Evolutionary conservation across 2,329 filamentous ascomycete species (phyloP).

Genomic region (Aureobasidium lini): DNA sequence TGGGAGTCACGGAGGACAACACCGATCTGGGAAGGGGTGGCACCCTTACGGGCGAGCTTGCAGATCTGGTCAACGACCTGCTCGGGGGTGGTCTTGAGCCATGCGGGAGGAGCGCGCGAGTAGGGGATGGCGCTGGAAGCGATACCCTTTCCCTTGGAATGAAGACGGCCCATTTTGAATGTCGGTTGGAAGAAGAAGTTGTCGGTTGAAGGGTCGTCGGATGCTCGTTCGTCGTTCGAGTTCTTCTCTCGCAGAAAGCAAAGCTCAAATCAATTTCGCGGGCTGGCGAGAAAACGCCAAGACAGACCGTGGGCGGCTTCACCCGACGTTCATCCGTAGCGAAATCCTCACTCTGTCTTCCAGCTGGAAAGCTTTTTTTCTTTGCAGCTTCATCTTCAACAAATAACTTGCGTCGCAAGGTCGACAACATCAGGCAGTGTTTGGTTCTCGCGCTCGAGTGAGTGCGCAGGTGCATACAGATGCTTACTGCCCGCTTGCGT

Average conservation of each 20-base stretch:
- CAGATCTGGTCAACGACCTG: slow-evolving; percentile 99
- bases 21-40: slow-evolving; percentile 97
- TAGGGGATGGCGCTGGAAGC: slow-evolving; percentile 92
- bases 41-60: slow-evolving; percentile 98
- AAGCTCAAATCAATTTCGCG: neutral
- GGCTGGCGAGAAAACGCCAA: neutral
- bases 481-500: too few relatives aligned
- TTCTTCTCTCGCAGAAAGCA: neutral
- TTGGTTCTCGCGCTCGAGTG: too few relatives aligned
- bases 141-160: slow-evolving; percentile 99
- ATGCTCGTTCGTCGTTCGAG: slow-evolving; percentile 14
- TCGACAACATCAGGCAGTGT: too few relatives aligned
- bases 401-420: too few relatives aligned
- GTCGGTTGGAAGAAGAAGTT: slow-evolving; percentile 17
- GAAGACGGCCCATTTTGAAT: slow-evolving; percentile 86
- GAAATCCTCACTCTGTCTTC: neutral
- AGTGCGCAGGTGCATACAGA: too few relatives aligned
- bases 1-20: slow-evolving; percentile 97
- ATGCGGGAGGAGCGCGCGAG: slow-evolving; percentile 84
- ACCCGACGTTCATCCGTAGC: slow-evolving; percentile 8
- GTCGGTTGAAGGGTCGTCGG: slow-evolving; percentile 13
- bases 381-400: too few relatives aligned
- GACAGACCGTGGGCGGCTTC: neutral
- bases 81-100: slow-evolving; percentile 98
- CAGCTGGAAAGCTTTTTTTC: too few relatives aligned